phyloP scores from a whole-genome alignment of 2,329 filamentous ascomycete genomes.

The Exophiala viscosa region DNA sequence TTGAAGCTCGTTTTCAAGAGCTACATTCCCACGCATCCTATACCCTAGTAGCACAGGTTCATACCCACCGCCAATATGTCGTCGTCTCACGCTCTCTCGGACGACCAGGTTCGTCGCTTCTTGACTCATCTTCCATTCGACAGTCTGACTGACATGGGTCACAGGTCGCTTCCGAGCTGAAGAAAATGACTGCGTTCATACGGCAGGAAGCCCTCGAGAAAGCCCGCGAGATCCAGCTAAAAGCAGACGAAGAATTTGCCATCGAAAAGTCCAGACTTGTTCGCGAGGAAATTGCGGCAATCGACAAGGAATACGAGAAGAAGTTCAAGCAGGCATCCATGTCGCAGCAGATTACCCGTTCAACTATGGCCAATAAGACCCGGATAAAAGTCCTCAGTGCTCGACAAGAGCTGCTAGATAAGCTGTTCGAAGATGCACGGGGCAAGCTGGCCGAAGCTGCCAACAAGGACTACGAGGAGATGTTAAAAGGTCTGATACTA shows the following conservation, averaged over 20 bases:
- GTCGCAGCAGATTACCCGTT: conserved; percentile 97
- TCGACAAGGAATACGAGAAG: conserved; percentile 92
- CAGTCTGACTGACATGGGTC: conserved; percentile 19
- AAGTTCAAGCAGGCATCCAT: conserved; percentile 98
- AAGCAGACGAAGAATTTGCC: conserved; percentile 97
- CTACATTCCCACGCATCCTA: conserved; percentile 16
- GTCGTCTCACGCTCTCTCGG: conserved; percentile 92
- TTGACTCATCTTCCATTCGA: neutral
- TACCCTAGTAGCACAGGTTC: conserved; percentile 15
- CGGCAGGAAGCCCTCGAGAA: conserved; percentile 97
- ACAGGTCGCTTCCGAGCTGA: conserved; percentile 94
- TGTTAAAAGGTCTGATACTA: conserved; percentile 76
- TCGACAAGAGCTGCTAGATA: conserved; percentile 85
- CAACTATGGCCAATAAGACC: conserved; percentile 93
- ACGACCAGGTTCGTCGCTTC: conserved; percentile 73
- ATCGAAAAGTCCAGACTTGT: conserved; percentile 99
- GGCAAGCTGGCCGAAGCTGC: conserved; percentile 65
- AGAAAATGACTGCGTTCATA: conserved; percentile 99
- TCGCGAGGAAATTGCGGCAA: conserved; percentile 86
- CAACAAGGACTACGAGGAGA: conserved; percentile 67
- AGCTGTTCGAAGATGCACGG: conserved; percentile 77
- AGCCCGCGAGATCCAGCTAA: conserved; percentile 93
- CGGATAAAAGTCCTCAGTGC: conserved; percentile 82
- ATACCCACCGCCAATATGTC: conserved; percentile 65
- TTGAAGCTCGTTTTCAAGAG: conserved; percentile 1